Base-by-base conservation (phyloP, 2,329 filamentous ascomycete genomes). In the Diplodia scrobiculata region DNA sequence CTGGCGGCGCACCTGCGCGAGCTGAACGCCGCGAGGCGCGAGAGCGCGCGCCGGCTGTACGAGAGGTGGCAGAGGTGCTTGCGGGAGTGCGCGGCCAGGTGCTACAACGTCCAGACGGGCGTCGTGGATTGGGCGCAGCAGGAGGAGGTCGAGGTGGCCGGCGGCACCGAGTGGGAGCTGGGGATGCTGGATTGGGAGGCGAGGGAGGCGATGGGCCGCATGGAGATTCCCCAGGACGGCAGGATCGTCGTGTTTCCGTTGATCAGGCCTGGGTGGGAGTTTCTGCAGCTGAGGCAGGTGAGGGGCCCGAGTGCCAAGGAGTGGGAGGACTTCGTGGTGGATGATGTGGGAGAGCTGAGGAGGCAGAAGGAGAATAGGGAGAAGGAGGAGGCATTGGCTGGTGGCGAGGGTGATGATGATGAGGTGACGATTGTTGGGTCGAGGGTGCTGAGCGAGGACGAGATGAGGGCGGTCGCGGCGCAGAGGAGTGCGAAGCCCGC, bases 251-350 rank as follows among this genome's bases (percentile, higher is more conserved):
- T 19, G 29, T 11, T 50, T 10, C 36, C 36, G 27, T 9, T 62
- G 58, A 2, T 62, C 5, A 5, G n/a, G 17, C 41, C 41, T 7
- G 41, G 11, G 4, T 58, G 58, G 58, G 27, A 36, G n/a, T 36
- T 34, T 6, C 19, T 62, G 27, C 58, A 62, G 58, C 6, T 62
- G 41, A 27, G 58, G n/a, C 58, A 62, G 45, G 10, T 21, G 27
- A 19, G 58, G 11, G 58, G 58, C 6, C 58, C 58, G 27, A 50
- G 41, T 14, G 41, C 45, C 25, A 48, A 29, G 27, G 58, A 62
- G 58, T 62, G 45, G 41, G 58, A 62, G 45, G 58, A 62, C 5
- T n/a, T 48, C 14, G 58, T 50, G 17, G 32, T 62, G 14, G 58
- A 62, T 36, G 58, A 29, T 11, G 29, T 62, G 17, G 58, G 58